Evolutionary conservation across 2,329 filamentous ascomycete species (phyloP).

Genomic region (Lasiodiplodia theobromae): DNA sequence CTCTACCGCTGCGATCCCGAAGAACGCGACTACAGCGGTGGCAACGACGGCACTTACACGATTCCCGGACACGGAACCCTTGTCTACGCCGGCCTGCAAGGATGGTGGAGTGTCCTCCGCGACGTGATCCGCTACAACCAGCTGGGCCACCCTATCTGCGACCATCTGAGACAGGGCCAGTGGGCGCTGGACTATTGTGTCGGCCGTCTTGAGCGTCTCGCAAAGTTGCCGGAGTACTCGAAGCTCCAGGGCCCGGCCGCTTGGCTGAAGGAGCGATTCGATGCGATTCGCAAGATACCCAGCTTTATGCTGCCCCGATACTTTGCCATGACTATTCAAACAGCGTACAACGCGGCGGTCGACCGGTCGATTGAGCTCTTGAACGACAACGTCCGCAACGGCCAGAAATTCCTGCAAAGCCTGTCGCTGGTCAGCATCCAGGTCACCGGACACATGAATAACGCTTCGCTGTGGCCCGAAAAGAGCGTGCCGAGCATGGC

Average conservation of each 20-base stretch:
- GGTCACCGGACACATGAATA: slow-evolving; percentile 86
- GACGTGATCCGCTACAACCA: slow-evolving; percentile 88
- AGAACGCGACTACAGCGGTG: slow-evolving; percentile 78
- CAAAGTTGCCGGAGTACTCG: slow-evolving; percentile 67
- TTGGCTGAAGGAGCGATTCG: slow-evolving; percentile 86
- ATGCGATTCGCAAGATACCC: slow-evolving; percentile 83
- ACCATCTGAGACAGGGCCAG: slow-evolving; percentile 87
- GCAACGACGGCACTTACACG: slow-evolving; percentile 85
- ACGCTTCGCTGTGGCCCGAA: slow-evolving; percentile 86
- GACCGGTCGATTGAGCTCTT: slow-evolving; percentile 81
- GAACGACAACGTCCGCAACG: slow-evolving; percentile 75
- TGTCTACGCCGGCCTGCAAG: slow-evolving; percentile 95
- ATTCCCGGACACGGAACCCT: slow-evolving; percentile 84
- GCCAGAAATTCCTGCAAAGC: slow-evolving; percentile 88
- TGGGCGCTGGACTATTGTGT: slow-evolving; percentile 93
- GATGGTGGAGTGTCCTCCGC: slow-evolving; percentile 94
- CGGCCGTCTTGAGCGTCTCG: slow-evolving; percentile 76
- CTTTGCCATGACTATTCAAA: slow-evolving; percentile 87
- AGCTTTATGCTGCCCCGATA: slow-evolving; percentile 91
- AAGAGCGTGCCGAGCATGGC: slow-evolving; percentile 86
- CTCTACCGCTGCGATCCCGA: slow-evolving; percentile 93
- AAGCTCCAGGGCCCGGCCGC: slow-evolving; percentile 69
- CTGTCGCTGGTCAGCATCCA: slow-evolving; percentile 92
- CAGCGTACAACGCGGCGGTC: slow-evolving; percentile 84
- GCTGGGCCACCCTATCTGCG: slow-evolving; percentile 89